phyloP scores from a whole-genome alignment of 2,329 filamentous ascomycete genomes.

The Oidium heveae region DNA sequence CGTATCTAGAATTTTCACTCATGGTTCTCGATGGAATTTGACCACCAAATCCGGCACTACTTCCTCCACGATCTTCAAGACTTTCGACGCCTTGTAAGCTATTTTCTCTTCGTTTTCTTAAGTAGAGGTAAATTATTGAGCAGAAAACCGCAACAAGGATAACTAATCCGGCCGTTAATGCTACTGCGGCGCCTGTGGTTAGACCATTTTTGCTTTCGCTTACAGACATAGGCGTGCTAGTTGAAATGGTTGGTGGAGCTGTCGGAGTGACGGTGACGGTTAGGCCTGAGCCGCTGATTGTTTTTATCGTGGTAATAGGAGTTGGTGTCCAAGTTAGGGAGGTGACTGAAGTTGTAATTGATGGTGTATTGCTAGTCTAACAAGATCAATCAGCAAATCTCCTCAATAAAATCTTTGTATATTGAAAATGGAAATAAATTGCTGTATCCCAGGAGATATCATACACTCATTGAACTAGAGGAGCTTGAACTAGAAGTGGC shows the following conservation, averaged over 20 bases:
- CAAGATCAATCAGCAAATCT: conserved; percentile 1
- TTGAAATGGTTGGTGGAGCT: conserved; percentile 9
- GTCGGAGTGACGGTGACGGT: conserved; percentile 29
- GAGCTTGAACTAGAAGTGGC: conserved; percentile 1
- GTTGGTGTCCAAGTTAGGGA: conserved; percentile 14
- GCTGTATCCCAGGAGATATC: conserved; percentile 6
- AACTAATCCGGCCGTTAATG: conserved; percentile 26
- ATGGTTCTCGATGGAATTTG: conserved; percentile 11
- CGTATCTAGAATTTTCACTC: conserved; percentile 15
- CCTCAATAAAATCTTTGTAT: not conserved
- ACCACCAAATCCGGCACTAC: conserved; percentile 7
- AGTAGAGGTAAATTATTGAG: conserved; percentile 18
- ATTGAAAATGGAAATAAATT: not conserved
- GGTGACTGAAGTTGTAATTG: conserved; percentile 1
- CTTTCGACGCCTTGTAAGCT: conserved; percentile 15
- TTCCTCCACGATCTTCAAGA: conserved; percentile 7
- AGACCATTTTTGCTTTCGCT: conserved; percentile 14
- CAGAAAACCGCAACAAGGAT: conserved; percentile 18
- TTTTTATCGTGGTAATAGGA: conserved; percentile 20
- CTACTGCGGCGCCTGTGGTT: conserved; percentile 23
- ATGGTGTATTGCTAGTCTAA: not conserved
- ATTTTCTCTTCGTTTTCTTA: conserved; percentile 19
- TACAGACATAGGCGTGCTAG: not conserved
- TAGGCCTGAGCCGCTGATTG: conserved; percentile 28
- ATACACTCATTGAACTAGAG: conserved; percentile 15